These are phyloP conservation scores for Pseudocercospora musae DNA, from an alignment of 2,329 filamentous ascomycete species.

Conservation along the genomic window DNA sequence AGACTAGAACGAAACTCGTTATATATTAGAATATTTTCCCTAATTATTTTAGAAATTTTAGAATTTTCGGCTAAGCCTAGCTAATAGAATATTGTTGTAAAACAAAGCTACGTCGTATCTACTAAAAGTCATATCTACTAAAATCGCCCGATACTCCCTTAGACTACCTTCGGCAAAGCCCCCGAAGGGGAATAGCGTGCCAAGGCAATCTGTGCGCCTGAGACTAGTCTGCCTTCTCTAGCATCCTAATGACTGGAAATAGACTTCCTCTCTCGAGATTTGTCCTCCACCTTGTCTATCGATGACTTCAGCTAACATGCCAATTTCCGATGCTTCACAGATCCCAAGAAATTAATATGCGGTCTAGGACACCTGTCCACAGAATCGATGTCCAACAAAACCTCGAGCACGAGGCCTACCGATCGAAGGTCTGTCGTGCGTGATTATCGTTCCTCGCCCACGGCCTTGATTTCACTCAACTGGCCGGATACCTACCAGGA, in stretches of 20 bases:
- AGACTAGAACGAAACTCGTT: too few species aligned
- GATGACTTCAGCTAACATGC: background rate
- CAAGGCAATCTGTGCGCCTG: too few species aligned
- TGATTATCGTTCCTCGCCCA: background rate
- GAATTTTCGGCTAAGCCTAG: too few species aligned
- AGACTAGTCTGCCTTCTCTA: too few species aligned
- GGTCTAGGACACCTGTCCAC: background rate
- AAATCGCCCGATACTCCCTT: too few species aligned
- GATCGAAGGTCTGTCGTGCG: background rate
- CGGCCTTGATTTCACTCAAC: background rate
- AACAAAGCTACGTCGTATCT: too few species aligned
- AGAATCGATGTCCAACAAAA: background rate
- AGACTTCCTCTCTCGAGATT: background rate
- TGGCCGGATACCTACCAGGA: slow-evolving; percentile 2
- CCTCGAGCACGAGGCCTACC: background rate
- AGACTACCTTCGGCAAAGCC: too few species aligned
- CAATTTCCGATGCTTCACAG: background rate
- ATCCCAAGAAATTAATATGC: background rate
- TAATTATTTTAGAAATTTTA: too few species aligned
- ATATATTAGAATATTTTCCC: too few species aligned
- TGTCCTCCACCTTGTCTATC: background rate
- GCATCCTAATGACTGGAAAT: background rate
- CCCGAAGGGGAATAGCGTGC: too few species aligned
- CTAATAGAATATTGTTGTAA: too few species aligned
- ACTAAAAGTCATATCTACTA: too few species aligned